A percentile compares a stretch with the other conserved stretches of the same genome.
These are phyloP conservation scores for Pseudogymnoascus sp. DNA, from an alignment of 2,329 filamentous ascomycete genomes.

Conservation along the genomic window DNA sequence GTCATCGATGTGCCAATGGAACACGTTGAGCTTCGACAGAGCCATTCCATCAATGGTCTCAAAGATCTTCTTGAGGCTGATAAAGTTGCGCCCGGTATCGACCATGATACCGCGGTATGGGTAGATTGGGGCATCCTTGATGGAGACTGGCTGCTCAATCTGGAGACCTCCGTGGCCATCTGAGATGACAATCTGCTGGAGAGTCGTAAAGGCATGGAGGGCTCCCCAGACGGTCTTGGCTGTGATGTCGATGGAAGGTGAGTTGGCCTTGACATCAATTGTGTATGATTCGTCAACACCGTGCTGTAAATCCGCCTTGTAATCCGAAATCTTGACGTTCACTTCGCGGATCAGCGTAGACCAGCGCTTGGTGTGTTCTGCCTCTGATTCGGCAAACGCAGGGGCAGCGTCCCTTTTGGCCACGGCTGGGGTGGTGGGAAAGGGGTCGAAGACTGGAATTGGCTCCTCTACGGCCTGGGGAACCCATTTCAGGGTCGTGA, in stretches of 20 bases:
- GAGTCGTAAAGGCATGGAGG: constrained; percentile 62
- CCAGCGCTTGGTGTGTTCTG: constrained; percentile 24
- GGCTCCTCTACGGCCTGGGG: constrained; percentile 46
- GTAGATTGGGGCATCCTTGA: constrained; percentile 64
- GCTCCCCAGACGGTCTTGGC: constrained; percentile 61
- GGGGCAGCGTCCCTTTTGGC: constrained; percentile 17
- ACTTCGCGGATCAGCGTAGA: constrained; percentile 33
- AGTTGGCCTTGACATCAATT: constrained; percentile 46
- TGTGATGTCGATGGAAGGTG: constrained; percentile 41
- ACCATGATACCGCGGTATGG: constrained; percentile 70
- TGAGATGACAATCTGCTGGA: constrained; percentile 69
- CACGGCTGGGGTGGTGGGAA: constrained; percentile 34
- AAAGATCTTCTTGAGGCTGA: constrained; percentile 59
- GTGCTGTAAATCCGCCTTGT: constrained; percentile 42
- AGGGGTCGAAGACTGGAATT: constrained; percentile 41
- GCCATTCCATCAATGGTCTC: constrained; percentile 67
- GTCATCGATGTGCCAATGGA: constrained; percentile 74
- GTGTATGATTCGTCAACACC: constrained; percentile 68
- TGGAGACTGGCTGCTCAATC: constrained; percentile 65
- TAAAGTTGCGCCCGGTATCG: constrained; percentile 66
- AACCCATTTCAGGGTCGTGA: constrained; percentile 44
- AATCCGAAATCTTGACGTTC: constrained; percentile 39
- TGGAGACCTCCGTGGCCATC: constrained; percentile 45
- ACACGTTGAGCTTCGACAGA: constrained; percentile 72
- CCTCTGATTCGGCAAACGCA: not conserved